Evolutionary conservation across 805 yeast species (phyloP).

Genomic region (Kodamaea laetipori): DNA sequence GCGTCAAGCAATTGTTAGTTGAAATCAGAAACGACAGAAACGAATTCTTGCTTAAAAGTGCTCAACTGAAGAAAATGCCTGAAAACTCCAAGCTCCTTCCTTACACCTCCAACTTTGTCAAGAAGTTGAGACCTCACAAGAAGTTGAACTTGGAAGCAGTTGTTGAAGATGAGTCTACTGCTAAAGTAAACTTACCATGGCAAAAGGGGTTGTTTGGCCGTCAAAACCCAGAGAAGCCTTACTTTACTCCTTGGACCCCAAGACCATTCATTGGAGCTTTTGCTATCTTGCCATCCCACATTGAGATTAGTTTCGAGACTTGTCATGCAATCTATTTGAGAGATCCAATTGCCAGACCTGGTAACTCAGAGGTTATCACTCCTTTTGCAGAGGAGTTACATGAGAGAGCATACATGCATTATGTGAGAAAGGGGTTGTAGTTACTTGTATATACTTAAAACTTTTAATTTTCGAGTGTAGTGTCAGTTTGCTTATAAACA

Average conservation of each 20-base stretch:
- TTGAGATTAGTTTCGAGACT: constrained; percentile 85
- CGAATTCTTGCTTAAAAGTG: constrained; percentile 33
- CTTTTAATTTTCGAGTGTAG: background rate
- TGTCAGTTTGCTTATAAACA: background rate
- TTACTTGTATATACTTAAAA: constrained; percentile 11
- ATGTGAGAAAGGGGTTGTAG: constrained; percentile 68
- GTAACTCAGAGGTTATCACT: constrained; percentile 91
- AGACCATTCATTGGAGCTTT: constrained; percentile 92
- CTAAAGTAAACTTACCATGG: constrained; percentile 71
- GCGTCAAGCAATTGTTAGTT: constrained; percentile 36
- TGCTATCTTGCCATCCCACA: constrained; percentile 87
- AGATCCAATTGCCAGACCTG: constrained; percentile 97
- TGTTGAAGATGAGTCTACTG: constrained; percentile 51
- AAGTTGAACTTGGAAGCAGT: constrained; percentile 47
- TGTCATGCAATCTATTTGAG: constrained; percentile 96
- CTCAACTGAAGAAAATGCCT: constrained; percentile 30
- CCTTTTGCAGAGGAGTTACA: constrained; percentile 83
- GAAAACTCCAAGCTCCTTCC: constrained; percentile 30
- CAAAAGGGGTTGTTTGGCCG: constrained; percentile 80
- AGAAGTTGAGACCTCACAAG: constrained; percentile 33
- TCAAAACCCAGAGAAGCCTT: constrained; percentile 71
- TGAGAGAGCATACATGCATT: constrained; percentile 94
- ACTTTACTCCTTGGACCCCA: constrained; percentile 96
- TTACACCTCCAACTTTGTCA: constrained; percentile 29
- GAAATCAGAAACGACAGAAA: constrained; percentile 38